A percentile compares a stretch with the other conserved stretches of the same genome.
These are phyloP conservation scores for Pyronema domesticum DNA, from an alignment of 495 filamentous ascomycete genomes.

Conservation along the genomic window DNA sequence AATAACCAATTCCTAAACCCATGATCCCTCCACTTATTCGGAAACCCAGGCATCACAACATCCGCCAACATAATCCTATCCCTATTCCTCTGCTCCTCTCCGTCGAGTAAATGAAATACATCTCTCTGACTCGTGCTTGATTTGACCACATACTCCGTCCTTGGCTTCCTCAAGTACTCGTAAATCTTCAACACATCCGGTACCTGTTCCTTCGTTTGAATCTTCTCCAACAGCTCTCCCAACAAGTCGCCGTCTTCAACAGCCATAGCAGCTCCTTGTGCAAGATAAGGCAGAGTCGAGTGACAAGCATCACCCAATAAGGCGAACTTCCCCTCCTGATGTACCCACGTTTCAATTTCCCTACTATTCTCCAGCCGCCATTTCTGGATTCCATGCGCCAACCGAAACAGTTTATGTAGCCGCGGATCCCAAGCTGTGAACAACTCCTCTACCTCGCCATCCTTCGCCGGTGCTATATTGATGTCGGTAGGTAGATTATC, in stretches of 20 bases:
- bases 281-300: slow-evolving; percentile 51
- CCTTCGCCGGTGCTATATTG: slow-evolving; percentile 28
- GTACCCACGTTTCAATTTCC: slow-evolving; percentile 3
- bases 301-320: slow-evolving; percentile 40
- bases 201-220: slow-evolving; percentile 29
- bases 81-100: slow-evolving; percentile 35
- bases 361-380: slow-evolving; percentile 33
- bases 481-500: slow-evolving; percentile 34
- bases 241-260: slow-evolving; percentile 36
- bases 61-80: slow-evolving; percentile 33
- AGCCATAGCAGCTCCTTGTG: slow-evolving; percentile 37
- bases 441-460: slow-evolving; percentile 31
- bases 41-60: slow-evolving; percentile 33
- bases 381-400: slow-evolving; percentile 32
- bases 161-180: slow-evolving; percentile 40
- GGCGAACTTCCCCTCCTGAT: not conserved
- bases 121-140: slow-evolving; percentile 37
- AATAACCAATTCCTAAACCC: slow-evolving; percentile 42
- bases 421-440: slow-evolving; percentile 37
- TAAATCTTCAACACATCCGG: slow-evolving; percentile 36
- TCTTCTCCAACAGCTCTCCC: slow-evolving; percentile 26
- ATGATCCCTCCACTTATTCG: slow-evolving; percentile 44
- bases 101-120: slow-evolving; percentile 42
- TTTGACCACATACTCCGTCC: slow-evolving; percentile 39
- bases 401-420: slow-evolving; percentile 30